Evolutionary conservation across 1,284 basidiomycete genomes (phyloP), one percentile per base, ranked within the genome.

Genomic region (Laetiporus sulphureus): DNA sequence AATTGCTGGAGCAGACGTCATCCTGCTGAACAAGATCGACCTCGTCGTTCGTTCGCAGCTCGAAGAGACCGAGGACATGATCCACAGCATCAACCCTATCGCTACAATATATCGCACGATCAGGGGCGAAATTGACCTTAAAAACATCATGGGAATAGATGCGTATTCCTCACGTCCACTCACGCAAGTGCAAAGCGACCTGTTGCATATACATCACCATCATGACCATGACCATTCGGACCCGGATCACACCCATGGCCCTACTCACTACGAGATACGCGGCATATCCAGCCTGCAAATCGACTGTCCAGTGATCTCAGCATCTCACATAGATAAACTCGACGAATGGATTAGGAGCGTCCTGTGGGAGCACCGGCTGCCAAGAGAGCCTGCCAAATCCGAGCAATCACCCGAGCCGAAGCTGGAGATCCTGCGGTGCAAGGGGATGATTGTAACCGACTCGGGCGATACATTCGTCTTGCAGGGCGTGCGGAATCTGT

Each of bases 11-110:
- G 82, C 91, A 11, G 92, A 95, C 56, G 83, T 93, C n/a, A 73
- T 95, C 35, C 64, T 95, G 15, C 65, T 95, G 20, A 96, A 96
- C 69, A 96, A 96, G 66, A 67, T 72, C 22, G 93, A 95, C 55
- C 67, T 95, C 13, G 81, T 80, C 3, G 58, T 69, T 3, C 54
- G 66, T 7, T 56, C 60, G 27, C 54, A 58, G 42, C 43, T 77
- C 15, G 24, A 55, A 39, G 58, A 65, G 5, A 75, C 79, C 10
- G 81, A 88, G 57, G 55, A 52, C 13, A 64, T 75, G 16, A 79
- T 94, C 29, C 75, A 69, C n/a, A 59, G 65, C 15, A 69, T 93
- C 52, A 97, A 96, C 59, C 83, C 91, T 0, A 78, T 75, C 1
- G 80, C 84, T 1, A 72, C 85, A 0, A 67, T 94, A 37, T 69